These are phyloP conservation scores for Calonectria naviculata DNA, from an alignment of 2,329 filamentous ascomycete species.

Conservation along the genomic window DNA sequence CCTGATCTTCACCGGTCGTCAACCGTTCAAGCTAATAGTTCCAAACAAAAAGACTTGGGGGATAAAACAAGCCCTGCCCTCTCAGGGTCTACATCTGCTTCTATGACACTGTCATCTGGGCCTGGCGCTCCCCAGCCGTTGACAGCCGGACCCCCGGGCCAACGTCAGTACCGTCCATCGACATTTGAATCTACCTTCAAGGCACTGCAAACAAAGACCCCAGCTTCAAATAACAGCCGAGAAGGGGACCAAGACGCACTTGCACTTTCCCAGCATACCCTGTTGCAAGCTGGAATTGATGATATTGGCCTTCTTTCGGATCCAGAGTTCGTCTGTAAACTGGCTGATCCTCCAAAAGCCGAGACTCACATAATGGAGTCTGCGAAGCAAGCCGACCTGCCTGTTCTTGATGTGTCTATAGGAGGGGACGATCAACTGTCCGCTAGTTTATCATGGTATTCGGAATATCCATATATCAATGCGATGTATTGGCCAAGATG, in stretches of 20 bases:
- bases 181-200: conserved; percentile 53
- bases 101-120: conserved; percentile 43
- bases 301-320: conserved; percentile 24
- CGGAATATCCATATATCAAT: not conserved
- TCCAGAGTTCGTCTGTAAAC: conserved; percentile 14
- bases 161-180: conserved; percentile 60
- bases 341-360: conserved; percentile 4
- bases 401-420: conserved; percentile 7
- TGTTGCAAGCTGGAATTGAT: conserved; percentile 37
- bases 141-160: conserved; percentile 66
- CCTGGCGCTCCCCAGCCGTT: conserved; percentile 61
- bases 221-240: conserved; percentile 33
- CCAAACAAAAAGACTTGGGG: conserved; percentile 22
- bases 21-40: conserved; percentile 15
- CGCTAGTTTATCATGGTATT: not conserved
- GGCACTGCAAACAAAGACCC: conserved; percentile 42
- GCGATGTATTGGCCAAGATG: conserved; percentile 9
- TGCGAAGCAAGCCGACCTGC: not conserved
- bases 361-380: not conserved
- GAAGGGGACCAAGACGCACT: conserved; percentile 41
- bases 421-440: not conserved
- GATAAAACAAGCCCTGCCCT: conserved; percentile 27
- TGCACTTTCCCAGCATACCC: conserved; percentile 33
- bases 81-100: conserved; percentile 21
- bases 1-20: conserved; percentile 10